A percentile compares a stretch with the other conserved stretches of the same genome.
Conservation (phyloP, 768 basidiomycete species). For the Neoboletus brunneissimus region DNA sequence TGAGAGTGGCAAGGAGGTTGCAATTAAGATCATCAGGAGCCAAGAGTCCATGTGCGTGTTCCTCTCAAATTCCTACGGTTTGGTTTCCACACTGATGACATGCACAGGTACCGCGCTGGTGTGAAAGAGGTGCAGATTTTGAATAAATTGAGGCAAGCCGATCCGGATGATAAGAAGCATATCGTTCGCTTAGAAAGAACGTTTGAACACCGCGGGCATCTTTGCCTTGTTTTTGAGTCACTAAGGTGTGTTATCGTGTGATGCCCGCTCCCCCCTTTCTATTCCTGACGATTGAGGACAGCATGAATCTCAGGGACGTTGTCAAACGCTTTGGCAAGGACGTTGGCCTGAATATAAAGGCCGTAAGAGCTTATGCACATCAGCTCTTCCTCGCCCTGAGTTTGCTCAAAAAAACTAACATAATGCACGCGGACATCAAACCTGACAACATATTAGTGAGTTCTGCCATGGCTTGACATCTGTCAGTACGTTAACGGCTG, state of each 20-base stretch:
- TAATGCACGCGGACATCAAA: constrained; percentile 99
- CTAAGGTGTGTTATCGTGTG: constrained; percentile 59
- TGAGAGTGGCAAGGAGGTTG: constrained; percentile 71
- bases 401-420: constrained; percentile 80
- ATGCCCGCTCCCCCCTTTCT: constrained; percentile 1
- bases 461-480: constrained; percentile 16
- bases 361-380: constrained; percentile 98
- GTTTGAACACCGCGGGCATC: constrained; percentile 95
- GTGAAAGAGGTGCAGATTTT: constrained; percentile 89
- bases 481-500: constrained; percentile 15
- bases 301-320: constrained; percentile 98
- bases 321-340: constrained; percentile 99
- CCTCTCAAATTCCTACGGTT: neutral
- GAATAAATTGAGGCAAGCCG: constrained; percentile 80
- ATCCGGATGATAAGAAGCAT: constrained; percentile 97
- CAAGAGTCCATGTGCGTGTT: constrained; percentile 91
- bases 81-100: constrained; percentile 5
- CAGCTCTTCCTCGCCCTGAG: constrained; percentile 90
- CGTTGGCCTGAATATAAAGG: constrained; percentile 91
- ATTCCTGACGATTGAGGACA: constrained; percentile 31
- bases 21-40: constrained; percentile 93
- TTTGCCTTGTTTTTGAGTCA: constrained; percentile 94
- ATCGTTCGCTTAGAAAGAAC: constrained; percentile 88
- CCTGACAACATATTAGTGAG: constrained; percentile 94
- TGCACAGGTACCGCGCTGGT: constrained; percentile 86